Percentiles rank a stretch among this genome's conserved stretches.
These are phyloP conservation scores for Botryotinia convoluta DNA, from an alignment of 2,329 filamentous ascomycete species.

Conservation along the genomic window DNA sequence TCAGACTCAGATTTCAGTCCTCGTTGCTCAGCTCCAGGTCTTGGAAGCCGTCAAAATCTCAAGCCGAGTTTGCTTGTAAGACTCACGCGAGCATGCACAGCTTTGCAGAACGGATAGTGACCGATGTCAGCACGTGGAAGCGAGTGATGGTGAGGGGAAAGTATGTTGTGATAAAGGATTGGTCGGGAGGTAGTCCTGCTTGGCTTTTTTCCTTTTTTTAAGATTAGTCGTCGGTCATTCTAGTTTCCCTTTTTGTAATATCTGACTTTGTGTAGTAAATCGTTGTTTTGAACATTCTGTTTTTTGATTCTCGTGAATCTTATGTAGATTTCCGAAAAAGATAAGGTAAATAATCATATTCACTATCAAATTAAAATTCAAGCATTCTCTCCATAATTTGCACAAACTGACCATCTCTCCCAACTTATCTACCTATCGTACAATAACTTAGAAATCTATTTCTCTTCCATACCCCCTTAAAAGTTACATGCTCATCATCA, in stretches of 20 bases:
- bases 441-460: fast-evolving
- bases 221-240: not conserved
- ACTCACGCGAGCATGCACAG: not conserved
- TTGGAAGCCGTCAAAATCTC: not conserved
- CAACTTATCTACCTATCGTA: not conserved
- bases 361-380: not conserved
- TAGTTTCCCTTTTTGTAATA: not conserved
- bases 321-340: fast-evolving
- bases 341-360: not conserved
- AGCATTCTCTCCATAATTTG: not conserved
- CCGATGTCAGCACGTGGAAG: not conserved
- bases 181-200: not conserved
- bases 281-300: fast-evolving
- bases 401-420: not conserved
- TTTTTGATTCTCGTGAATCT: fast-evolving
- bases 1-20: too few species aligned
- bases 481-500: not conserved
- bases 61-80: not conserved
- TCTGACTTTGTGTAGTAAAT: not conserved
- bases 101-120: not conserved
- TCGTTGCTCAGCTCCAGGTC: not conserved
- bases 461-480: not conserved
- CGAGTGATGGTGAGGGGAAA: not conserved
- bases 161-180: not conserved
- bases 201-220: not conserved